These are phyloP conservation scores for Pseudohyphozyma bogoriensis DNA, from an alignment of 768 basidiomycete species.

Conservation along the genomic window DNA sequence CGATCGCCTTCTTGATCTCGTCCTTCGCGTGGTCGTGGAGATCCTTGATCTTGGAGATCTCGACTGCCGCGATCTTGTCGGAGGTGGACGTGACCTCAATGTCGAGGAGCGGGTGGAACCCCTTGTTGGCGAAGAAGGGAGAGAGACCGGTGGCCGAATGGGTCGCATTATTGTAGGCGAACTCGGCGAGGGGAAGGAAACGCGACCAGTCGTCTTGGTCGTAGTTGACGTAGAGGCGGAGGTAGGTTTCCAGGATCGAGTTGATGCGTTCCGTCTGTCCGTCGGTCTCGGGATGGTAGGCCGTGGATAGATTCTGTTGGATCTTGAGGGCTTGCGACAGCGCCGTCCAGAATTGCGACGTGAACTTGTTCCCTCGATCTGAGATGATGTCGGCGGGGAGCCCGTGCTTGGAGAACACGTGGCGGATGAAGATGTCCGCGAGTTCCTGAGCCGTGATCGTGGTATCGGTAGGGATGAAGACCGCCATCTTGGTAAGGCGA, in stretches of 20 bases:
- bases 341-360: slow-evolving; percentile 5
- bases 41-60: neutral
- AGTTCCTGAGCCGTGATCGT: slow-evolving; percentile 34
- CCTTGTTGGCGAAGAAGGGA: slow-evolving; percentile 32
- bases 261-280: slow-evolving; percentile 43
- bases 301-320: slow-evolving; percentile 38
- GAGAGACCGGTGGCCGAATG: slow-evolving; percentile 35
- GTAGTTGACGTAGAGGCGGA: slow-evolving; percentile 38
- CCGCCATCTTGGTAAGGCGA: slow-evolving; percentile 41
- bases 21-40: neutral
- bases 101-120: slow-evolving; percentile 9
- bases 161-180: slow-evolving; percentile 37
- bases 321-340: slow-evolving; percentile 26
- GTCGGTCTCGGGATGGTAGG: slow-evolving; percentile 45
- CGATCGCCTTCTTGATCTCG: neutral
- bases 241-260: slow-evolving; percentile 42
- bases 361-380: slow-evolving; percentile 34
- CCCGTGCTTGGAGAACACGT: slow-evolving; percentile 33
- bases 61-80: neutral
- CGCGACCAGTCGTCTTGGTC: slow-evolving; percentile 39
- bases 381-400: slow-evolving; percentile 32
- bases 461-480: slow-evolving; percentile 41
- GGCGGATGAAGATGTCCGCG: slow-evolving; percentile 37
- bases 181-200: slow-evolving; percentile 37
- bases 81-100: neutral